These are phyloP conservation scores for Fusarium sp. DNA, from an alignment of 2,329 filamentous ascomycete genomes.

Conservation along the genomic window DNA sequence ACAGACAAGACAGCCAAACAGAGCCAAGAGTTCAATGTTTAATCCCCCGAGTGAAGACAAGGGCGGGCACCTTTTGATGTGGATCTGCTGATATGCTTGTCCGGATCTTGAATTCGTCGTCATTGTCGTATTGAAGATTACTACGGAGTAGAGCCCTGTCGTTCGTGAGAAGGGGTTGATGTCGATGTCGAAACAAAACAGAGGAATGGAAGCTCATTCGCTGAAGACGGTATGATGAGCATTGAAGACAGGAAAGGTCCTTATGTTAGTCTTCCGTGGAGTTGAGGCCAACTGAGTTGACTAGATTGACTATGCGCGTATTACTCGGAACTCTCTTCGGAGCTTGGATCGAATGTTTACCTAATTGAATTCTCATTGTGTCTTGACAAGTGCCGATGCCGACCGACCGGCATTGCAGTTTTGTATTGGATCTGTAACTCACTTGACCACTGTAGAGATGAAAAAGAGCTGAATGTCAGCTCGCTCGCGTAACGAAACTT, in stretches of 20 bases:
- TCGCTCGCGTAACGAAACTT: constrained; percentile 24
- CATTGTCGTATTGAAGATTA: constrained; percentile 19
- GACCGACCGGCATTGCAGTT: constrained; percentile 24
- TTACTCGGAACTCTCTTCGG: not conserved
- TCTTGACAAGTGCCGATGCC: constrained; percentile 2
- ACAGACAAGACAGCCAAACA: constrained; percentile 1
- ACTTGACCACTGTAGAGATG: not conserved
- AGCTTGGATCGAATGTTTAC: constrained; percentile 1
- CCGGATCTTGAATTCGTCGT: constrained; percentile 25
- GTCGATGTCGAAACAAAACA: constrained; percentile 24
- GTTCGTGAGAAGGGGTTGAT: not conserved
- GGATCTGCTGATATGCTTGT: constrained; percentile 30
- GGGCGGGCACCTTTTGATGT: constrained; percentile 23
- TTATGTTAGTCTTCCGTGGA: constrained; percentile 5
- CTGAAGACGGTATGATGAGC: constrained; percentile 3
- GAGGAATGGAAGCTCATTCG: constrained; percentile 19
- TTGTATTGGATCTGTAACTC: not conserved
- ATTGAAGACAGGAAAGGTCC: not conserved
- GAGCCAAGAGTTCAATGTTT: constrained; percentile 2
- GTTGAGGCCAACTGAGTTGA: not conserved
- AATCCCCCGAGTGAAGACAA: constrained; percentile 28
- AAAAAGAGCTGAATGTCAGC: not conserved
- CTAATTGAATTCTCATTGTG: constrained; percentile 19
- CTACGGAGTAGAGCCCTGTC: constrained; percentile 5
- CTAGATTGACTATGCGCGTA: not conserved